Conservation (phyloP, 225 moss, liverwort and hornwort species). For the Anthoceros angustus region DNA sequence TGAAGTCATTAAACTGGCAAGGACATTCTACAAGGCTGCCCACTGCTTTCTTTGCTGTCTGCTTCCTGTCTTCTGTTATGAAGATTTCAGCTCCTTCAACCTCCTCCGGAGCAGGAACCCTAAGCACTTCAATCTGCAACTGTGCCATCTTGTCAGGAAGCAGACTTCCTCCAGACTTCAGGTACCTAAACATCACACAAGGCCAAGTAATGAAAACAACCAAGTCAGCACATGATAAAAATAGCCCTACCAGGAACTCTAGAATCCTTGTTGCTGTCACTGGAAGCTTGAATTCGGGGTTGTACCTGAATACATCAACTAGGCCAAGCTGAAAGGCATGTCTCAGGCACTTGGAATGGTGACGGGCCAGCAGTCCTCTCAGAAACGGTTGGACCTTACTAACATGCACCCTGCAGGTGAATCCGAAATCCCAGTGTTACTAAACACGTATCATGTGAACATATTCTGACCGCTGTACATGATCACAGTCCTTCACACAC, state of each 20-base stretch:
- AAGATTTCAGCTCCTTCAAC: conserved; percentile 41
- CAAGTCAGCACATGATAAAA: not conserved
- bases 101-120: conserved; percentile 29
- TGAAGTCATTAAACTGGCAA: conserved; percentile 48
- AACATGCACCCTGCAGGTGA: conserved; percentile 24
- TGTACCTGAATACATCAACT: conserved; percentile 61
- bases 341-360: conserved; percentile 79
- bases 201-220: not conserved
- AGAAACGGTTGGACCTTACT: conserved; percentile 62
- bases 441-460: not conserved
- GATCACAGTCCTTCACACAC: not conserved
- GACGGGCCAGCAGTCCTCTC: conserved; percentile 60
- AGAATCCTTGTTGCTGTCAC: not conserved
- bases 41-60: conserved; percentile 21
- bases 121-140: conserved; percentile 56
- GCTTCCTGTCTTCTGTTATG: conserved; percentile 26
- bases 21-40: conserved; percentile 41
- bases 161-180: conserved; percentile 50
- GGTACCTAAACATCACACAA: conserved; percentile 24
- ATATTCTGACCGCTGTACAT: not conserved
- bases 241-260: not conserved
- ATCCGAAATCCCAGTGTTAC: conserved; percentile 3
- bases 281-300: not conserved
- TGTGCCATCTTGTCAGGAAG: conserved; percentile 84
- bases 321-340: conserved; percentile 80